Evolutionary conservation across 352 stramenopile genomes (phyloP).

Genomic region (Plasmopara muralis): DNA sequence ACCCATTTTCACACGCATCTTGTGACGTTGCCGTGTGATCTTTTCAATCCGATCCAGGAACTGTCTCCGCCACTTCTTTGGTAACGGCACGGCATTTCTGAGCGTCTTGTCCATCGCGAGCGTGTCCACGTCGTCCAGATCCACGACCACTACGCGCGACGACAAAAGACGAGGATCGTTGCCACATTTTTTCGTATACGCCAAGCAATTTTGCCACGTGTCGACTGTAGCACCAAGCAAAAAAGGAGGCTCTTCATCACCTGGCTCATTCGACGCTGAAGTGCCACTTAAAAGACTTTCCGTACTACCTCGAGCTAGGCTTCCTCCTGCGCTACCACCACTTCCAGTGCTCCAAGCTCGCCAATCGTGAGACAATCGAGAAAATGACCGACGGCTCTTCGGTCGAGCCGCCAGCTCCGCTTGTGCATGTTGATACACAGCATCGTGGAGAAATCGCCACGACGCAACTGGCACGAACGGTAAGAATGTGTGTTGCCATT

Average conservation of each 20-base stretch:
- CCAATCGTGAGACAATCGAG: constrained; percentile 54
- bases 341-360: constrained; percentile 42
- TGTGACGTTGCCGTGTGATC: constrained; percentile 51
- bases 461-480: constrained; percentile 70
- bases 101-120: constrained; percentile 52
- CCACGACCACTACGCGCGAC: constrained; percentile 58
- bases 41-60: constrained; percentile 73
- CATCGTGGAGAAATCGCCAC: constrained; percentile 64
- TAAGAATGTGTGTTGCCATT: constrained; percentile 72
- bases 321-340: constrained; percentile 7
- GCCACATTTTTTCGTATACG: constrained; percentile 36
- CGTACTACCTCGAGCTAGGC: constrained; percentile 22
- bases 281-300: constrained; percentile 18
- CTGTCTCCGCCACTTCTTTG: constrained; percentile 70
- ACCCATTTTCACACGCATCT: constrained; percentile 45
- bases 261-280: constrained; percentile 3
- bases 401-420: constrained; percentile 42
- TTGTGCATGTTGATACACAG: constrained; percentile 47
- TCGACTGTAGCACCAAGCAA: constrained; percentile 57
- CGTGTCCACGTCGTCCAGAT: constrained; percentile 50
- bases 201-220: constrained; percentile 60
- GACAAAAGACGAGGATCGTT: constrained; percentile 47
- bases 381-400: constrained; percentile 53
- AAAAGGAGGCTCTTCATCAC: constrained; percentile 52
- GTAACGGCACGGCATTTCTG: constrained; percentile 47